Evolutionary conservation across 139 green algal species (phyloP).

Genomic region (Chlorella vulgaris): DNA sequence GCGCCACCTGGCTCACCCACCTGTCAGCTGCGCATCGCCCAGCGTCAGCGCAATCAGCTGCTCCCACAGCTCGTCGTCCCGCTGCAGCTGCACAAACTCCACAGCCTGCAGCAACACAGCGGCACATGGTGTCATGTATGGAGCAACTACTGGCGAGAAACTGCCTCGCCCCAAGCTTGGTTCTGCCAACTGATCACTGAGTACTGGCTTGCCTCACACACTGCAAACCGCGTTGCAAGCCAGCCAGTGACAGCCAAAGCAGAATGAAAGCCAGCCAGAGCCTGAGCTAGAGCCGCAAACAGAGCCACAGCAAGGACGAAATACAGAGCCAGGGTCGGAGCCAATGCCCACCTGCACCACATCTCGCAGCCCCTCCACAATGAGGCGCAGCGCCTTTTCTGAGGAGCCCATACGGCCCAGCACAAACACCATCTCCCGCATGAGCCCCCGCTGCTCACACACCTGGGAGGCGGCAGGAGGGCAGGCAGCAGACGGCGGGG

Average conservation of each 20-base stretch:
- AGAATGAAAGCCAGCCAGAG: too few species aligned
- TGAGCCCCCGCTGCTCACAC: slow-evolving; percentile 68
- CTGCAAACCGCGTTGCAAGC: too few species aligned
- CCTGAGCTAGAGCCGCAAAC: too few species aligned
- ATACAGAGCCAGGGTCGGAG: too few species aligned
- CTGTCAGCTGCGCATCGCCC: slow-evolving; percentile 68
- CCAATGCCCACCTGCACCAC: slow-evolving; percentile 74
- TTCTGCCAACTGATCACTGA: too few species aligned
- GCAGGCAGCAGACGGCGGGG: not conserved
- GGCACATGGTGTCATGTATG: not conserved
- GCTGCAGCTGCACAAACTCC: slow-evolving; percentile 87
- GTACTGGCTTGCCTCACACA: too few species aligned
- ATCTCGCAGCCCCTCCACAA: slow-evolving; percentile 86
- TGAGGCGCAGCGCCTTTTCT: slow-evolving; percentile 80
- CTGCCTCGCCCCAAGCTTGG: too few species aligned
- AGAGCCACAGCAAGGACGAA: too few species aligned
- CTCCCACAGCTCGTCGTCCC: slow-evolving; percentile 93
- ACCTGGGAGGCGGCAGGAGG: slow-evolving; percentile 47
- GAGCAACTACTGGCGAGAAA: too few species aligned
- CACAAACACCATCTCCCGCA: slow-evolving; percentile 85
- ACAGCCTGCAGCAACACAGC: slow-evolving; percentile 69
- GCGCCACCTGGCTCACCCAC: slow-evolving; percentile 32
- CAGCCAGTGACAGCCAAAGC: too few species aligned
- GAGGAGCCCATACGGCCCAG: slow-evolving; percentile 89
- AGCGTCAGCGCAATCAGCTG: slow-evolving; percentile 86